phyloP scores from a whole-genome alignment of 192 early-diverging fungal genomes.

The Haplosporangium gracile region DNA sequence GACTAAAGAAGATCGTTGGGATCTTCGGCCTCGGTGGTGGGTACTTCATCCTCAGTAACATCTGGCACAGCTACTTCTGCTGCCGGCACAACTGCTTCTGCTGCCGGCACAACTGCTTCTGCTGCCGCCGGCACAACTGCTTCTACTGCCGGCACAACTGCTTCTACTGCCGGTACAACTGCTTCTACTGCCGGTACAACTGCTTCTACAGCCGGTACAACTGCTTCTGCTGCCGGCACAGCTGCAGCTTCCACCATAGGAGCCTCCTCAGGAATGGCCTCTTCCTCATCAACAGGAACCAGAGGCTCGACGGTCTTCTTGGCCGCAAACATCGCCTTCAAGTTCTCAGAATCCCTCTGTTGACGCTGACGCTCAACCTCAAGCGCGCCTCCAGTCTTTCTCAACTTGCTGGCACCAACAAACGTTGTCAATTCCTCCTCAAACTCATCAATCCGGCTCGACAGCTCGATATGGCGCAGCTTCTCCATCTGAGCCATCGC shows the following conservation, averaged over 20 bases:
- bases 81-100: too few species aligned
- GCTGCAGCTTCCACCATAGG: neutral
- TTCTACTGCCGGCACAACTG: too few species aligned
- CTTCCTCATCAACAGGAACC: neutral
- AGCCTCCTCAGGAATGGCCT: neutral
- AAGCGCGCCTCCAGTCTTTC: constrained; percentile 82
- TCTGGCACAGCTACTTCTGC: neutral
- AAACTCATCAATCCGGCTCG: constrained; percentile 81
- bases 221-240: too few species aligned
- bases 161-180: too few species aligned
- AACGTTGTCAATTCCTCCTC: constrained; percentile 78
- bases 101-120: too few species aligned
- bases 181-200: too few species aligned
- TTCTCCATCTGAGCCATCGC: constrained; percentile 77
- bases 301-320: constrained; percentile 3
- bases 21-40: neutral
- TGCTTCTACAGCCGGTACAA: neutral
- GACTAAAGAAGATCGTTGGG: neutral
- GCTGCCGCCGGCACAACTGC: too few species aligned
- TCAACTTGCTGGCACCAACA: constrained; percentile 73
- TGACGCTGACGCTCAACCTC: constrained; percentile 78
- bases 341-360: constrained; percentile 74
- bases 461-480: constrained; percentile 74
- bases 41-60: neutral
- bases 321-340: constrained; percentile 64